Conservation (phyloP, 352 stramenopile genomes). For the Globisporangium mamillatum region DNA sequence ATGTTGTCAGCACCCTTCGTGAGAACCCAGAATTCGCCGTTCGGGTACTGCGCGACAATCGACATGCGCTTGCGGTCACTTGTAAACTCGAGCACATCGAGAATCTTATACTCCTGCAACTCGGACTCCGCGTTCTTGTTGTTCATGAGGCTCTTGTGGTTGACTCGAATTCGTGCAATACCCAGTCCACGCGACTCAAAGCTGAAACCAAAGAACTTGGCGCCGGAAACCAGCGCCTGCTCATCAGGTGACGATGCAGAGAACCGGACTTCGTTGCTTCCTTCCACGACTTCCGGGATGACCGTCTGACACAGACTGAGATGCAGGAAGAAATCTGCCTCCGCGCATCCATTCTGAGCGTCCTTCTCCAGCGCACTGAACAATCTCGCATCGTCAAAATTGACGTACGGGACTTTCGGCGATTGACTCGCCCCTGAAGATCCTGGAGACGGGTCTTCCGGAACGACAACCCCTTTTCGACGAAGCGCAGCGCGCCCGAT, state of each 20-base stretch:
- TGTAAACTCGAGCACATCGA: slow-evolving; percentile 97
- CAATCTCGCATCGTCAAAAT: slow-evolving; percentile 68
- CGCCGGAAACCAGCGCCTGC: slow-evolving; percentile 86
- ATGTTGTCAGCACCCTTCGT: slow-evolving; percentile 93
- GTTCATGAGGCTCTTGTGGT: slow-evolving; percentile 37
- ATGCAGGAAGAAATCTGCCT: slow-evolving; percentile 84
- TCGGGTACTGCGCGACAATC: slow-evolving; percentile 66
- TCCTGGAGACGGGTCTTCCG: slow-evolving; percentile 31
- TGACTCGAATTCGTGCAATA: slow-evolving; percentile 57
- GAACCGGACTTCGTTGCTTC: slow-evolving; percentile 50
- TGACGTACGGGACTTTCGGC: slow-evolving; percentile 69
- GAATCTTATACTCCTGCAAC: slow-evolving; percentile 73
- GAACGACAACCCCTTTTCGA: slow-evolving; percentile 57
- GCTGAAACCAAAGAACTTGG: slow-evolving; percentile 74
- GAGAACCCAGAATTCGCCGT: slow-evolving; percentile 65
- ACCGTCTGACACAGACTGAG: slow-evolving; percentile 82
- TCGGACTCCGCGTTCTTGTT: slow-evolving; percentile 34
- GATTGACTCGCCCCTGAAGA: background rate
- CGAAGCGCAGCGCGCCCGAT: slow-evolving; percentile 68
- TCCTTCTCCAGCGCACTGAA: slow-evolving; percentile 39
- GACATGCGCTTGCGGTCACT: slow-evolving; percentile 85
- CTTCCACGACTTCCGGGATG: slow-evolving; percentile 59
- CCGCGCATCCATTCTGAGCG: slow-evolving; percentile 28
- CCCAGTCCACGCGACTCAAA: slow-evolving; percentile 70
- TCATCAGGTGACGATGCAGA: slow-evolving; percentile 86